Evolutionary conservation across 306 rosid genomes (phyloP), one percentile per base, ranked within the genome.

Genomic region (Cucurbita ficifolia): DNA sequence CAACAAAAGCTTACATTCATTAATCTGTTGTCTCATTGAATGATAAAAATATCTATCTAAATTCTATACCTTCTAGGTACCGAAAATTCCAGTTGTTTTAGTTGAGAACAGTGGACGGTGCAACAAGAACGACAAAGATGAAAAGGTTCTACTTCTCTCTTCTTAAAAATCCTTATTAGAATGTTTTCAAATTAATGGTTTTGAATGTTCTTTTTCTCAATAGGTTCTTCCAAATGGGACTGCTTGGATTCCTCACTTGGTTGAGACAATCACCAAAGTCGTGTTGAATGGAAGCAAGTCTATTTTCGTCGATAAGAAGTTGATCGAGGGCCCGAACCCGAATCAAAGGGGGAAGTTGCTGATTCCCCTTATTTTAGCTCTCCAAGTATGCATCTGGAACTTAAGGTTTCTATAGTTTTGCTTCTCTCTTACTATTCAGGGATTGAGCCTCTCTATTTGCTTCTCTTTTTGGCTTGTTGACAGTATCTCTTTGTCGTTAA

Each of bases 41-140:
- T 58, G 17, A 40, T 35, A 9, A 50, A 35, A 39, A 49, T 19
- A 53, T 17, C 14, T 21, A 63, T 74, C 67, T 43, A 39, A 48
- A 29, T 72, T 48, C 73, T 24, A 73, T 53, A 22, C 52, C 54
- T 76, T 67, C 21, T 75, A 94, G 99, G 97, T 76, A 68, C 74
- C 76, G 40, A 17, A 78, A 2, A 81, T 91, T 82, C 96, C 97
- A 29, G 88, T 89, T 80, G 96, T 89, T 78, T 87, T 91, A 86
- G 91, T 86, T 39, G 99, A 94, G 85, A 94, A 94, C 88, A 91
- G 99, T 73, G 99, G 89, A 51, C 87, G 95, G 82, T 94, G 99
- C 84, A 86, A 83, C 81, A 91, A 87, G 83, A 91, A 91, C 71
- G 97, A 86, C 8, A 79, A 50, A 40, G 96, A 91, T 24, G 99